A percentile compares a stretch with the other conserved stretches of the same genome.
Evolutionary conservation across 108 stramenopile species (phyloP).

Genomic region (Nannochloropsis salina): DNA sequence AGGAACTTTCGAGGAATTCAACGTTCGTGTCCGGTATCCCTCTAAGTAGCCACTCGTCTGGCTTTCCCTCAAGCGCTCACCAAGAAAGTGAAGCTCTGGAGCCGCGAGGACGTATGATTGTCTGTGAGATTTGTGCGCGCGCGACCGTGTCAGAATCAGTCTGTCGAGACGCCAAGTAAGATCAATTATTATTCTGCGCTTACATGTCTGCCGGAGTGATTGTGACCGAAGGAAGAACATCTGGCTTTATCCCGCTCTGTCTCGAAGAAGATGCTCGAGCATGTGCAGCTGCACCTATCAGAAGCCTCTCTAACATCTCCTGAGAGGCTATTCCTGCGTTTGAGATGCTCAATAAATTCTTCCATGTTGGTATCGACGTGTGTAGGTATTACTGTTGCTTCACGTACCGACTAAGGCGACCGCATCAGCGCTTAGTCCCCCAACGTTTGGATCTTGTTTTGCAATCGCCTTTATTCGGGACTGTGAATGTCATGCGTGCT

Average conservation of each 20-base stretch:
- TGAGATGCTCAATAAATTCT: background rate
- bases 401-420: background rate
- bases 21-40: slow-evolving; percentile 3
- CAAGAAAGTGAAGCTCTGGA: background rate
- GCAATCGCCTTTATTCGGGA: background rate
- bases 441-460: background rate
- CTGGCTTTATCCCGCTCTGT: too few species aligned
- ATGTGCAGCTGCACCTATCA: background rate
- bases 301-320: background rate
- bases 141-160: too few species aligned
- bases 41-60: background rate
- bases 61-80: background rate
- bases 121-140: background rate
- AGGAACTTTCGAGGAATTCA: background rate
- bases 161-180: too few species aligned
- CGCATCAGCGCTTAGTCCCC: background rate
- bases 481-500: background rate
- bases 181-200: background rate
- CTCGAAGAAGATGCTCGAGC: too few species aligned
- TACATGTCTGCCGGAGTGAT: background rate
- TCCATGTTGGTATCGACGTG: too few species aligned
- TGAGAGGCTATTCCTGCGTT: background rate
- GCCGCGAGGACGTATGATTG: background rate
- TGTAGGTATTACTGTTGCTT: too few species aligned
- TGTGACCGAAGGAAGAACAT: background rate